Conservation (phyloP, 345 rosid species). For the Rhodamnia argentea region DNA sequence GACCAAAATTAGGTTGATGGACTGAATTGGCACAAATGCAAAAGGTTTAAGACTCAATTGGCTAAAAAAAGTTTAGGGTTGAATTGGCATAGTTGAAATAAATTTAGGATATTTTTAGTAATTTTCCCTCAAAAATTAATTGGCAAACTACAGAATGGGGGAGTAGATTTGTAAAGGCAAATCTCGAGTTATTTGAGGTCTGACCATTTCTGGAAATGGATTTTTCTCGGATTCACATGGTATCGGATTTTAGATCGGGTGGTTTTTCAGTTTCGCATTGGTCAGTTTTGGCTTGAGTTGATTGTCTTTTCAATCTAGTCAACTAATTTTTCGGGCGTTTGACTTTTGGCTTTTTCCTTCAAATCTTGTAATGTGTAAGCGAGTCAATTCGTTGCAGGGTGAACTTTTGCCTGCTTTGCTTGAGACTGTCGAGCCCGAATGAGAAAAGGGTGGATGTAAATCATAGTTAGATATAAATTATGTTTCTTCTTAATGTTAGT, state of each 20-base stretch:
- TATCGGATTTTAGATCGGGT: not conserved
- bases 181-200: not conserved
- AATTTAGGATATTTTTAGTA: too few relatives aligned
- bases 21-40: too few relatives aligned
- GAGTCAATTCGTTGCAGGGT: not conserved
- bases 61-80: too few relatives aligned
- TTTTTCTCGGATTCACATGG: not conserved
- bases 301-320: not conserved
- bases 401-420: not conserved
- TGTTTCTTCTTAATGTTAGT: not conserved
- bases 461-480: not conserved
- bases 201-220: not conserved
- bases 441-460: not conserved
- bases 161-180: not conserved
- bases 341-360: not conserved
- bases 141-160: not conserved
- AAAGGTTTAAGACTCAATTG: too few relatives aligned
- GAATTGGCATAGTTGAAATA: too few relatives aligned
- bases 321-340: not conserved
- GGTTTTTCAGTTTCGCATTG: not conserved
- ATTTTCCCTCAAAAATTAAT: not conserved
- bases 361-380: not conserved
- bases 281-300: not conserved
- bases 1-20: too few relatives aligned
- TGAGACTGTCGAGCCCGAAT: not conserved